Conservation (phyloP, 495 filamentous ascomycete genomes). For the Geoglossum glabrum region DNA sequence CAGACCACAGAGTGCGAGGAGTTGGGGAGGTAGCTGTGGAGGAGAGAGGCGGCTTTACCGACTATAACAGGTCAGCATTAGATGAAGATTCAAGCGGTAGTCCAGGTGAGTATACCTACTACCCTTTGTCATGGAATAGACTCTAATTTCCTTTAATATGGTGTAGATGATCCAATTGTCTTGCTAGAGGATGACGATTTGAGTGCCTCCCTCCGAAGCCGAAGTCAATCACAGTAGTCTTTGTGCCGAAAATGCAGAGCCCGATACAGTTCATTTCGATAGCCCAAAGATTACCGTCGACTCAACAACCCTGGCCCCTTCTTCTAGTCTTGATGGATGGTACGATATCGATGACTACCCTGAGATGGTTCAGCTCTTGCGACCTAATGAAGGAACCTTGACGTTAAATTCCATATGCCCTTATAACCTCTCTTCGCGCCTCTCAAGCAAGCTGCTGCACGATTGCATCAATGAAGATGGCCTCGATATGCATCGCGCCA, state of each 20-base stretch:
- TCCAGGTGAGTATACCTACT: background rate
- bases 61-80: background rate
- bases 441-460: no score
- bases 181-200: background rate
- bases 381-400: no score
- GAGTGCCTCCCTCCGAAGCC: background rate
- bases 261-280: background rate
- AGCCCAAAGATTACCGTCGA: background rate
- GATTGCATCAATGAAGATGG: no score
- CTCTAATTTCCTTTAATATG: background rate
- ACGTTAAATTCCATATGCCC: no score
- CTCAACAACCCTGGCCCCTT: background rate
- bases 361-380: no score
- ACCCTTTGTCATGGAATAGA: background rate
- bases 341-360: background rate
- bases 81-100: background rate
- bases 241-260: background rate
- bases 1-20: no score
- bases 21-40: no score
- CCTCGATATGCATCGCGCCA: no score
- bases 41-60: background rate
- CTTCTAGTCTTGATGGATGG: background rate
- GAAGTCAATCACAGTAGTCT: background rate
- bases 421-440: no score
- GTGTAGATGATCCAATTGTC: background rate